Base-by-base conservation (phyloP, 768 basidiomycete species). In the Pisolithus albus region DNA sequence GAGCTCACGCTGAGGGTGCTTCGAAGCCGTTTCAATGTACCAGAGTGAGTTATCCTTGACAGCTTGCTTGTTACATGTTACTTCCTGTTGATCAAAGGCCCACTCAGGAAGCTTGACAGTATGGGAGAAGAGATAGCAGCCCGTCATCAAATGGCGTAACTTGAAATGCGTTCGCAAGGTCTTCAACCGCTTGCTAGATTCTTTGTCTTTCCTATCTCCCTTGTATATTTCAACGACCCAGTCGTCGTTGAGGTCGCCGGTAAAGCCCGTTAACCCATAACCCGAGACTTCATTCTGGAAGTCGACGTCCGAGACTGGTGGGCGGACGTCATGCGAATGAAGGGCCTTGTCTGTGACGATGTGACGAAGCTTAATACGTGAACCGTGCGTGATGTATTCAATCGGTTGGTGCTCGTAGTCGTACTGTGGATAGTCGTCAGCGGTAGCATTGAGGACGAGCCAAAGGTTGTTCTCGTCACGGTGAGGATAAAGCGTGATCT, bases 61-160 rank as follows among this genome's bases (percentile, higher is more conserved):
- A 11, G 96, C 94, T 60, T 98, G 95, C 77, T 93, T 98, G 71
- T 99, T 99, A 69, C 96, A 99, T 0, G 96, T 98, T 47, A 99
- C 96, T 63, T 99, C 96, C 66, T 99, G 96, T 68, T 99, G 96
- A 64, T 97, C 96, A 59, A 78, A 99, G 0, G 83, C 96, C 96
- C 96, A 99, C 5, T 96, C 89, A 0, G 96, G 96, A 1, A 99
- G 72, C 70, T 98, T 98, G 61, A 97, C 87, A 68, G 96, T 96
- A 72, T 99, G 96, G 21, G 89, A 92, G 75, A 98, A 99, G 36
- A 99, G 77, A 65, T 96, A 98, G 67, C 96, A 99, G 0, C 94
- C 93, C 0, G 89, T 88, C 58, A 94, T 73, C 16, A 79, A 74
- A 68, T 99, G 96, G 49, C 84, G 74, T 43, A 99, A 70, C 59